Conservation (phyloP, 2,329 filamentous ascomycete genomes). For the Septoria petroselini region DNA sequence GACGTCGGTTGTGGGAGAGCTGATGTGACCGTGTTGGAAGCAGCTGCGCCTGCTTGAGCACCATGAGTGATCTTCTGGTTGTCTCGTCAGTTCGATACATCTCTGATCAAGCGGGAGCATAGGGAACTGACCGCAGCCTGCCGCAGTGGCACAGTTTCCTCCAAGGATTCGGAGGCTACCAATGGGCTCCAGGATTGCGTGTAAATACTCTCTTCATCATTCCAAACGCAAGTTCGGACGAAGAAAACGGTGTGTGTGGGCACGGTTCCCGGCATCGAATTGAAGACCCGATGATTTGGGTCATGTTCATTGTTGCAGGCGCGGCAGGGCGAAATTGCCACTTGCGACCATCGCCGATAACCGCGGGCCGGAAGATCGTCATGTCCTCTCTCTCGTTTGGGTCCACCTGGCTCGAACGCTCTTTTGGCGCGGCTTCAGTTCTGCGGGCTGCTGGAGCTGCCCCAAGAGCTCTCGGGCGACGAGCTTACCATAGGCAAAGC, state of each 20-base stretch:
- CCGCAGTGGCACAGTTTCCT: neutral
- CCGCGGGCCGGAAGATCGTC: too few species aligned
- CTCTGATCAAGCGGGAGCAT: neutral
- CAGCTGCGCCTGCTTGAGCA: neutral
- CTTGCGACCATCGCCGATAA: too few species aligned
- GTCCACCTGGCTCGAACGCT: too few species aligned
- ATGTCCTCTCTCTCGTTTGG: too few species aligned
- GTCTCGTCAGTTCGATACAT: neutral
- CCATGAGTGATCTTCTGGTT: neutral
- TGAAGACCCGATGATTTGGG: too few species aligned
- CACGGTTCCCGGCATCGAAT: neutral
- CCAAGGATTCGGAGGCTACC: neutral
- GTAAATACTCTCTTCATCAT: neutral
- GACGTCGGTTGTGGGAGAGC: neutral
- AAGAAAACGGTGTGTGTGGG: constrained; percentile 1
- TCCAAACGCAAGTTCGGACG: neutral
- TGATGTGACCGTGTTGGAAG: neutral
- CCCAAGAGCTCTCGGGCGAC: too few species aligned
- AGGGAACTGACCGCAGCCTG: neutral
- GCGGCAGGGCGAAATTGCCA: too few species aligned
- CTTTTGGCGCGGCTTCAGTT: too few species aligned
- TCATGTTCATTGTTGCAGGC: too few species aligned
- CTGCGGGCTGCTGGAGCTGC: too few species aligned
- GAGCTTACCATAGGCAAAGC: too few species aligned
- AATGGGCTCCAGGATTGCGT: neutral